These are phyloP conservation scores for Pouteria campechiana DNA, from an alignment of 179 eudicot species.

Conservation along the genomic window DNA sequence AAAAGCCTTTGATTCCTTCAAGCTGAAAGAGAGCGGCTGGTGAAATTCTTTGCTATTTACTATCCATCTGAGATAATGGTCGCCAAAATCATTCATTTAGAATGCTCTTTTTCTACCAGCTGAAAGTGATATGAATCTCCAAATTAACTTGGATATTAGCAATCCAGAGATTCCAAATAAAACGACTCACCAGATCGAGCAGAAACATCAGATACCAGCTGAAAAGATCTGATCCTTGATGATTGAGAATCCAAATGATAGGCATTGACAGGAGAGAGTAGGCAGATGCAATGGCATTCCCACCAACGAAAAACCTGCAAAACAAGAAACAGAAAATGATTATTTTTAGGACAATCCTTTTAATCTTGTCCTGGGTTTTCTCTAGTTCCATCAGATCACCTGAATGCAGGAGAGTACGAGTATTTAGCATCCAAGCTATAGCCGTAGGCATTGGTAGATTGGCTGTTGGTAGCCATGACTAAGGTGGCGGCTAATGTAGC, in stretches of 20 bases:
- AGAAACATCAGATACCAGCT: constrained; percentile 37
- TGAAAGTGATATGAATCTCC: no score
- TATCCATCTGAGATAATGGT: no score
- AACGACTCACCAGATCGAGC: constrained; percentile 50
- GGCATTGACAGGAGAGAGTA: constrained; percentile 26
- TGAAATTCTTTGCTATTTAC: no score
- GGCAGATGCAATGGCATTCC: constrained; percentile 30
- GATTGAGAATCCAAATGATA: constrained; percentile 10
- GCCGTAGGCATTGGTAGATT: constrained; percentile 25
- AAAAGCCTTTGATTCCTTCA: no score
- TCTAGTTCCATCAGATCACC: no score
- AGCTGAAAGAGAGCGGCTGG: no score
- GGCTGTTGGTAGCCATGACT: constrained; percentile 28
- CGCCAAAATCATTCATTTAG: no score
- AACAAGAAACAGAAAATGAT: background rate
- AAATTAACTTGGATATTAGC: no score
- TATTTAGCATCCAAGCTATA: constrained; percentile 33
- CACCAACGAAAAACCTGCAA: constrained; percentile 39
- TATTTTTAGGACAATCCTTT: background rate
- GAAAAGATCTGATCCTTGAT: constrained; percentile 5
- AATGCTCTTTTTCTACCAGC: no score
- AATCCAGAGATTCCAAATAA: no score
- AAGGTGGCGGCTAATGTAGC: constrained; percentile 33
- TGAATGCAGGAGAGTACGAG: constrained; percentile 50
- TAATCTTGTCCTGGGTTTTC: background rate